Evolutionary conservation across 2,329 filamentous ascomycete species (phyloP).

Genomic region (Arthrobotrys musiformis): DNA sequence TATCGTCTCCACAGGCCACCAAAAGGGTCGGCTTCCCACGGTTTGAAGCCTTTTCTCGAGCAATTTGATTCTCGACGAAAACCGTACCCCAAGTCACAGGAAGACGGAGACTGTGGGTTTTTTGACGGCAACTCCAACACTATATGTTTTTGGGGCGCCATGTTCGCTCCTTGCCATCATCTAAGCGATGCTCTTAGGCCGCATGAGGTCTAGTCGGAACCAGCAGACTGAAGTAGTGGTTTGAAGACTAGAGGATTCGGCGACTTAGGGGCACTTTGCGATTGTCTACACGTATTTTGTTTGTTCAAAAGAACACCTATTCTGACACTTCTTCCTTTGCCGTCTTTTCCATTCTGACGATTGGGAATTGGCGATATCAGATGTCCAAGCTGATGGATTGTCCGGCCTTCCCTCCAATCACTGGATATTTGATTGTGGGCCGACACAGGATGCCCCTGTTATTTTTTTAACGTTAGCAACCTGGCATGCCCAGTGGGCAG

Average conservation of each 20-base stretch:
- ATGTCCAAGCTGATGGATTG: slow-evolving; percentile 33
- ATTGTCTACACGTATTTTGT: neutral
- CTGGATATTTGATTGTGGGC: slow-evolving; percentile 26
- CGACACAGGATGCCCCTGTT: slow-evolving; percentile 50
- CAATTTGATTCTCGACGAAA: slow-evolving; percentile 22
- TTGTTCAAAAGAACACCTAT: neutral
- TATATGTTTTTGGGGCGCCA: slow-evolving; percentile 22
- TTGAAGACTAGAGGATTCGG: slow-evolving; percentile 22
- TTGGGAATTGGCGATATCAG: slow-evolving; percentile 15
- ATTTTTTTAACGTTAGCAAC: slow-evolving; percentile 33
- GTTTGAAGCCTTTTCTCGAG: slow-evolving; percentile 3
- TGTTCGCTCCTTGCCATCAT: slow-evolving; percentile 28
- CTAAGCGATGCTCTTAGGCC: slow-evolving; percentile 30
- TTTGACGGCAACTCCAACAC: slow-evolving; percentile 30
- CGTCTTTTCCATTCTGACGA: slow-evolving; percentile 8
- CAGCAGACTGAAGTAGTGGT: slow-evolving; percentile 13
- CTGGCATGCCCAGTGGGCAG: slow-evolving; percentile 21
- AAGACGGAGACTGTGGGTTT: slow-evolving; percentile 27
- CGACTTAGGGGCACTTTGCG: slow-evolving; percentile 11
- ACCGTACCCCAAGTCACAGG: slow-evolving; percentile 17
- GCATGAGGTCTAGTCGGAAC: slow-evolving; percentile 22
- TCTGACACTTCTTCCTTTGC: neutral
- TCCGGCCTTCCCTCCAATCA: slow-evolving; percentile 20
- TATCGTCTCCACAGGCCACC: slow-evolving; percentile 28
- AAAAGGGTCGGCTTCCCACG: slow-evolving; percentile 48